phyloP scores from a whole-genome alignment of 352 stramenopile species.

The Phytophthora pisi region DNA sequence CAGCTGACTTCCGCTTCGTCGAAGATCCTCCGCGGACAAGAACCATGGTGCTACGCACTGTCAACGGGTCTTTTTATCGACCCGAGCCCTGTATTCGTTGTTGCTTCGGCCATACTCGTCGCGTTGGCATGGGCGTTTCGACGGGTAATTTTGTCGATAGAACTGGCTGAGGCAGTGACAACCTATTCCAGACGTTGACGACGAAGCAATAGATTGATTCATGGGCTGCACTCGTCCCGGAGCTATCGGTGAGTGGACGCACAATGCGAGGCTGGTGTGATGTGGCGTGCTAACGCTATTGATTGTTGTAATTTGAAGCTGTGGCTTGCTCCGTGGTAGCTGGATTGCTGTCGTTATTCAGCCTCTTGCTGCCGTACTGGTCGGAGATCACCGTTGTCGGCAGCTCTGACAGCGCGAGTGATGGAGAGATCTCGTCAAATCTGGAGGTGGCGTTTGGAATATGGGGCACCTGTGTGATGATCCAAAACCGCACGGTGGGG shows the following conservation, averaged over 20 bases:
- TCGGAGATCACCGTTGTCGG: slow-evolving; percentile 39
- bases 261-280: not conserved
- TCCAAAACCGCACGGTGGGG: slow-evolving; percentile 34
- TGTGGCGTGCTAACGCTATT: not conserved
- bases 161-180: not conserved
- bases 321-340: slow-evolving; percentile 41
- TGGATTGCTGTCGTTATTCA: slow-evolving; percentile 38
- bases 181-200: not conserved
- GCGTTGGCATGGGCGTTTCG: slow-evolving; percentile 20
- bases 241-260: slow-evolving; percentile 37
- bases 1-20: slow-evolving; percentile 25
- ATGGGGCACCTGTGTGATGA: slow-evolving; percentile 61
- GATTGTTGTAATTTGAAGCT: slow-evolving; percentile 24
- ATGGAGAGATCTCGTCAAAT: slow-evolving; percentile 21
- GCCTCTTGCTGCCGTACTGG: slow-evolving; percentile 64
- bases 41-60: slow-evolving; percentile 9
- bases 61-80: slow-evolving; percentile 13
- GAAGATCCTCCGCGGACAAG: slow-evolving; percentile 22
- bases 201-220: slow-evolving; percentile 26
- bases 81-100: slow-evolving; percentile 2
- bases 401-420: slow-evolving; percentile 2
- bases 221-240: slow-evolving; percentile 55
- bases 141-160: slow-evolving; percentile 19
- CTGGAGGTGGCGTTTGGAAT: slow-evolving; percentile 57
- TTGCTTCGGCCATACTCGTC: slow-evolving; percentile 12